These are phyloP conservation scores for Termitomyces sp. DNA, from an alignment of 768 basidiomycete genomes.

Conservation along the genomic window DNA sequence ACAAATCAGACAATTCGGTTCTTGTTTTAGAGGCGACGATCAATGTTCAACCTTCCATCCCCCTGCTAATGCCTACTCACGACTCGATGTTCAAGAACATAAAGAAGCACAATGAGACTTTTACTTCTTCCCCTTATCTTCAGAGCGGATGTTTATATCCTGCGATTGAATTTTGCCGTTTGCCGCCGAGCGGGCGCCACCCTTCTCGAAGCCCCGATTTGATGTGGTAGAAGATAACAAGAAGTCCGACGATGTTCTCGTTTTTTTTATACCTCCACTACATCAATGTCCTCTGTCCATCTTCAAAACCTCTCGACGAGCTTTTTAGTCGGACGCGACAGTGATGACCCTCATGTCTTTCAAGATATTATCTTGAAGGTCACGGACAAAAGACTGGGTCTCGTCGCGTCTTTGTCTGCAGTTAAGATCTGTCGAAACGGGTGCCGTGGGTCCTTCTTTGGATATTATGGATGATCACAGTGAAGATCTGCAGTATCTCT, in stretches of 20 bases:
- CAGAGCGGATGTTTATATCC: too few species aligned
- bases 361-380: neutral
- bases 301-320: neutral
- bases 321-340: neutral
- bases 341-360: constrained; percentile 1
- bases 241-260: neutral
- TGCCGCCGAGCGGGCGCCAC: too few species aligned
- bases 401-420: constrained; percentile 3
- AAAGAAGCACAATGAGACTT: too few species aligned
- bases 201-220: neutral
- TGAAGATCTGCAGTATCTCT: constrained; percentile 24
- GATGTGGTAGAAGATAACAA: neutral
- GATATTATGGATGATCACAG: constrained; percentile 24
- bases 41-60: too few species aligned
- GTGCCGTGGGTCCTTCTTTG: constrained; percentile 12
- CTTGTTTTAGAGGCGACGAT: too few species aligned
- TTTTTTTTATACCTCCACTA: neutral
- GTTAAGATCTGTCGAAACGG: neutral
- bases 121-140: too few species aligned
- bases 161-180: too few species aligned
- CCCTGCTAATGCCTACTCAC: too few species aligned
- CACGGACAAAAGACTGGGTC: constrained; percentile 2
- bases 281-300: neutral
- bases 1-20: too few species aligned
- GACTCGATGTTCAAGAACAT: too few species aligned